Evolutionary conservation across 345 rosid species (phyloP).

Genomic region (Excoecaria agallocha): DNA sequence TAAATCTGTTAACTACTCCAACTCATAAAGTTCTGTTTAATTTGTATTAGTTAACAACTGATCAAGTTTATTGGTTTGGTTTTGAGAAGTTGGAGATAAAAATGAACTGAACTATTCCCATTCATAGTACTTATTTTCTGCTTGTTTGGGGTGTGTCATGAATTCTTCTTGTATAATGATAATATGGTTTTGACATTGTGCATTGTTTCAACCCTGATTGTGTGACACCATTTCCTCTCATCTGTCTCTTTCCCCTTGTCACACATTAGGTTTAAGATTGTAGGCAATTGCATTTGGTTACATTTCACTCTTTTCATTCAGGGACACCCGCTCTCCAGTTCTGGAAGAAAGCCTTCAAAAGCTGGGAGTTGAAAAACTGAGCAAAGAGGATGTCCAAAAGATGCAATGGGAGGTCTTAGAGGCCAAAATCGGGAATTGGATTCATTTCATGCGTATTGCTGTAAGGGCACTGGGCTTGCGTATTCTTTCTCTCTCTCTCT

Average conservation of each 20-base stretch:
- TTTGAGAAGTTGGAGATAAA: not conserved
- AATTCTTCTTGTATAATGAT: no score
- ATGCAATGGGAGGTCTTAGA: slow-evolving; percentile 99
- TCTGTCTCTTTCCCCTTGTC: not conserved
- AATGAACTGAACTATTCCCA: not conserved
- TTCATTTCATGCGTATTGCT: slow-evolving; percentile 97
- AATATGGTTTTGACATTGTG: not conserved
- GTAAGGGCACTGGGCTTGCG: slow-evolving; percentile 44
- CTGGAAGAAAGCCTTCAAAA: slow-evolving; percentile 85
- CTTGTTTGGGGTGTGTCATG: not conserved
- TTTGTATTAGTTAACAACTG: not conserved
- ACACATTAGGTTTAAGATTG: not conserved
- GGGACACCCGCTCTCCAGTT: slow-evolving; percentile 80
- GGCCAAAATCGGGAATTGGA: slow-evolving; percentile 97
- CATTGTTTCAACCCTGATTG: not conserved
- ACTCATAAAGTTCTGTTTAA: not conserved
- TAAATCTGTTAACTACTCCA: not conserved
- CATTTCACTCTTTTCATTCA: slow-evolving; percentile 29
- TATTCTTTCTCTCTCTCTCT: not conserved
- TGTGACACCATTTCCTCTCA: not conserved
- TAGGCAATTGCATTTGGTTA: not conserved
- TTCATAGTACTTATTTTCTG: not conserved
- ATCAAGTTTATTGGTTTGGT: not conserved
- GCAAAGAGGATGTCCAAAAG: slow-evolving; percentile 96
- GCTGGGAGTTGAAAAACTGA: slow-evolving; percentile 92